Conservation (phyloP, 805 yeast species). For the Saccharomycopsis fibuligera region DNA sequence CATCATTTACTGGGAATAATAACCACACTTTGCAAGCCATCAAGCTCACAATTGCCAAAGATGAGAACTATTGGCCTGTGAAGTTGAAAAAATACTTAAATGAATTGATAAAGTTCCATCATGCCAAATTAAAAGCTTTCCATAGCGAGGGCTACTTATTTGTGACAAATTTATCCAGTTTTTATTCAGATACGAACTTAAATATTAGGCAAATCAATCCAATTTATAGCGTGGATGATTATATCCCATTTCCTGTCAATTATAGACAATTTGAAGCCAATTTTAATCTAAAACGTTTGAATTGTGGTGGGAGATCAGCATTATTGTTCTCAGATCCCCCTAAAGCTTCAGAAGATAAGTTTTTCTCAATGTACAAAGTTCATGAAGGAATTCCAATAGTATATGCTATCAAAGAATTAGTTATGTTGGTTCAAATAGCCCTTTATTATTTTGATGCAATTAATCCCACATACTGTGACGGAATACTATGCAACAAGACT, state of each 20-base stretch:
- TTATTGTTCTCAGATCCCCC: constrained; percentile 64
- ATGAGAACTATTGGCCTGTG: constrained; percentile 38
- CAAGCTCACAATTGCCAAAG: constrained; percentile 46
- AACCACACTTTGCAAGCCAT: constrained; percentile 58
- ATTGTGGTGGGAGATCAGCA: constrained; percentile 83
- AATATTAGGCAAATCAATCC: constrained; percentile 17
- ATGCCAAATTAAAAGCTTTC: constrained; percentile 46
- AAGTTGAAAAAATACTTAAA: constrained; percentile 53
- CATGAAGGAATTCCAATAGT: constrained; percentile 39
- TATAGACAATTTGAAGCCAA: constrained; percentile 51
- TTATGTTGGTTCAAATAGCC: constrained; percentile 66
- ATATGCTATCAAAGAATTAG: constrained; percentile 69
- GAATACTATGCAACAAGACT: constrained; percentile 74
- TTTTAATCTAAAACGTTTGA: constrained; percentile 66
- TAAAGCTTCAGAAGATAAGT: constrained; percentile 75
- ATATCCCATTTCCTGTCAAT: constrained; percentile 16
- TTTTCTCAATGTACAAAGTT: constrained; percentile 67
- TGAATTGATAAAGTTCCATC: constrained; percentile 63
- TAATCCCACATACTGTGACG: constrained; percentile 70
- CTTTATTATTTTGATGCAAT: constrained; percentile 72
- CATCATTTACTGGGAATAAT: constrained; percentile 81
- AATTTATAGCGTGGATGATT: constrained; percentile 3
- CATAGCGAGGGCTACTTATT: constrained; percentile 51
- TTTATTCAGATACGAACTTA: constrained; percentile 27
- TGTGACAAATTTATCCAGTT: constrained; percentile 74